Evolutionary conservation across 2,329 filamentous ascomycete genomes (phyloP).

Genomic region (Diplodia sapinea): DNA sequence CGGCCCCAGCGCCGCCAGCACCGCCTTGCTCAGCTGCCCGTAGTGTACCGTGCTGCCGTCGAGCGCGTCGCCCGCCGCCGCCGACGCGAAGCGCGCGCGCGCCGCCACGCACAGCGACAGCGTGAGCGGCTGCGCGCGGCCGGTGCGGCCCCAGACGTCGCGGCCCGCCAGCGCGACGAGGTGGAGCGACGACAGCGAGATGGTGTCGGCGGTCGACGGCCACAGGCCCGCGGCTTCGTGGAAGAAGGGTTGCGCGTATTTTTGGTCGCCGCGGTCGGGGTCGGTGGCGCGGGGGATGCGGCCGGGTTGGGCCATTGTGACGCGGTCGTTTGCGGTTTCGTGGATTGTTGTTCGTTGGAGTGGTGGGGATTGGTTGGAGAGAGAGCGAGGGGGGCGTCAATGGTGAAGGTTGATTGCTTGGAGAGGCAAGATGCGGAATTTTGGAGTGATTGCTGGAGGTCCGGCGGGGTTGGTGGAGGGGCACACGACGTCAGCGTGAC

Average conservation of each 20-base stretch:
- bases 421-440: background rate
- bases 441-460: background rate
- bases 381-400: too few relatives aligned
- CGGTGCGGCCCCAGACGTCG: constrained; percentile 70
- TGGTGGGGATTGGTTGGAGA: background rate
- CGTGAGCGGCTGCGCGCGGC: constrained; percentile 65
- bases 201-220: constrained; percentile 46
- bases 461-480: constrained; percentile 1
- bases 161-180: constrained; percentile 62
- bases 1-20: constrained; percentile 52
- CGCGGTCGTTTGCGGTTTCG: background rate
- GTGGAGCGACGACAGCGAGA: constrained; percentile 68
- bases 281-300: constrained; percentile 14
- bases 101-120: constrained; percentile 67
- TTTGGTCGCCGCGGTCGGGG: background rate
- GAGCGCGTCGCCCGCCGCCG: constrained; percentile 65
- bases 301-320: background rate
- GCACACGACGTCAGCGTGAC: background rate
- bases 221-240: constrained; percentile 35
- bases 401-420: too few relatives aligned
- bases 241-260: constrained; percentile 27
- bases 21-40: constrained; percentile 70
- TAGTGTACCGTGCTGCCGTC: constrained; percentile 77
- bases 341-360: background rate
- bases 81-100: constrained; percentile 60